Evolutionary conservation across 805 yeast genomes (phyloP).

Genomic region (Starmerella khaoyaiensis): DNA sequence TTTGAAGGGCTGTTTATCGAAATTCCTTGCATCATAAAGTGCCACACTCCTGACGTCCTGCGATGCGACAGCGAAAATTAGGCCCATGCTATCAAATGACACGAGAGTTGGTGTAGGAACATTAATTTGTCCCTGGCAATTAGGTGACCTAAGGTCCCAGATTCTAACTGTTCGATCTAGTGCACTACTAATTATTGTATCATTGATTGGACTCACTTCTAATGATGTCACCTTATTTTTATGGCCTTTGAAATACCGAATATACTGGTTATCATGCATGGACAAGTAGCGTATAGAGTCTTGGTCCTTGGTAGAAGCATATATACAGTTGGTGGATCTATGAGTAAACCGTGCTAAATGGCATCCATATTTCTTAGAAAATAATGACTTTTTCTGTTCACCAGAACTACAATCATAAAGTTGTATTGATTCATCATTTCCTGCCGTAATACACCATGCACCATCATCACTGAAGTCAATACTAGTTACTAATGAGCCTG

Average conservation of each 20-base stretch:
- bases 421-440: conserved; percentile 72
- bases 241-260: conserved; percentile 83
- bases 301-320: conserved; percentile 68
- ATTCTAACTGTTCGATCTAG: conserved; percentile 66
- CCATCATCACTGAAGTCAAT: conserved; percentile 74
- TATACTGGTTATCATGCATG: conserved; percentile 60
- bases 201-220: conserved; percentile 59
- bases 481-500: conserved; percentile 27
- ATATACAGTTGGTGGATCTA: conserved; percentile 54
- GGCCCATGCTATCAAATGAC: conserved; percentile 75
- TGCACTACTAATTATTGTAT: conserved; percentile 52
- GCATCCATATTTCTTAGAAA: conserved; percentile 84
- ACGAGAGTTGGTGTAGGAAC: conserved; percentile 43
- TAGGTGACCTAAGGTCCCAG: conserved; percentile 72
- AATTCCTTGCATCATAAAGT: conserved; percentile 48
- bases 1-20: conserved; percentile 46
- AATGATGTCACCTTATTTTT: conserved; percentile 58
- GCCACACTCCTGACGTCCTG: conserved; percentile 35
- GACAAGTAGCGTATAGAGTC: conserved; percentile 53
- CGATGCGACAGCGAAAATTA: conserved; percentile 59
- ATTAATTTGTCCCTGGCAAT: conserved; percentile 49
- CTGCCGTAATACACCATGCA: conserved; percentile 57
- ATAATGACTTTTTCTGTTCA: conserved; percentile 43
- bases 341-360: conserved; percentile 78
- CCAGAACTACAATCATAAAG: conserved; percentile 68